A percentile compares a stretch with the other conserved stretches of the same genome.
Evolutionary conservation across 176 grass and related monocot species (phyloP).

Genomic region (Tillandsia leiboldiana): DNA sequence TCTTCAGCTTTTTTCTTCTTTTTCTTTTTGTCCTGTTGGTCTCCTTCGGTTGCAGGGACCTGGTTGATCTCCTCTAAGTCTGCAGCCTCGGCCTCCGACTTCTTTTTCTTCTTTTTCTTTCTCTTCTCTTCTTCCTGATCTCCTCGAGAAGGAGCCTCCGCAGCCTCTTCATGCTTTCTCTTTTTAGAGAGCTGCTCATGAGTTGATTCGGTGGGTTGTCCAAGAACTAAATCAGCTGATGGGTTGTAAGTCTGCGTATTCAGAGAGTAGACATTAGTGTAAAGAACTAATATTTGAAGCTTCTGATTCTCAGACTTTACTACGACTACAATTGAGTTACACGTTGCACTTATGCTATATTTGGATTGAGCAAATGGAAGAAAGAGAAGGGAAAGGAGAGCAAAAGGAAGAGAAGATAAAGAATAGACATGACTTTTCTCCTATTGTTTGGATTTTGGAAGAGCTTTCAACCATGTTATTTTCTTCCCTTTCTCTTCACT

Average conservation of each 20-base stretch:
- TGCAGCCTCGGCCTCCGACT: constrained; percentile 2
- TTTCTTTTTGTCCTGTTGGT: constrained; percentile 33
- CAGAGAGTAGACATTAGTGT: neutral
- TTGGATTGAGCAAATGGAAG: no score
- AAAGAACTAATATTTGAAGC: neutral
- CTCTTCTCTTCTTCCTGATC: constrained; percentile 4
- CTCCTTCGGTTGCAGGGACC: constrained; percentile 1
- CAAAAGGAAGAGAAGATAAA: no score
- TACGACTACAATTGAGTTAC: neutral
- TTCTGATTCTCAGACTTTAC: neutral
- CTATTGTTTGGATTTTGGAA: no score
- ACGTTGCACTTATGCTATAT: no score
- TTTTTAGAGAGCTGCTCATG: constrained; percentile 33
- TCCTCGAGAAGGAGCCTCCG: constrained; percentile 10
- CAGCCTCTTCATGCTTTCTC: constrained; percentile 37
- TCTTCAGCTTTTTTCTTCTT: constrained; percentile 27
- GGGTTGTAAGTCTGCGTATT: constrained; percentile 62
- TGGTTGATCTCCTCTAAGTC: neutral
- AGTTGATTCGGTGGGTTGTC: constrained; percentile 15
- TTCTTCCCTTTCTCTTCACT: no score
- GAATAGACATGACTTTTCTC: no score
- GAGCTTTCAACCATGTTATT: no score
- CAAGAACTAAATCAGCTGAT: constrained; percentile 56
- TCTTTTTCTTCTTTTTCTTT: constrained; percentile 41
- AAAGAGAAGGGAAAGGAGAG: no score